Percentiles rank a stretch among this genome's conserved stretches.
Conservation (phyloP, 139 green algal genomes). For the Tetraselmis chui region DNA sequence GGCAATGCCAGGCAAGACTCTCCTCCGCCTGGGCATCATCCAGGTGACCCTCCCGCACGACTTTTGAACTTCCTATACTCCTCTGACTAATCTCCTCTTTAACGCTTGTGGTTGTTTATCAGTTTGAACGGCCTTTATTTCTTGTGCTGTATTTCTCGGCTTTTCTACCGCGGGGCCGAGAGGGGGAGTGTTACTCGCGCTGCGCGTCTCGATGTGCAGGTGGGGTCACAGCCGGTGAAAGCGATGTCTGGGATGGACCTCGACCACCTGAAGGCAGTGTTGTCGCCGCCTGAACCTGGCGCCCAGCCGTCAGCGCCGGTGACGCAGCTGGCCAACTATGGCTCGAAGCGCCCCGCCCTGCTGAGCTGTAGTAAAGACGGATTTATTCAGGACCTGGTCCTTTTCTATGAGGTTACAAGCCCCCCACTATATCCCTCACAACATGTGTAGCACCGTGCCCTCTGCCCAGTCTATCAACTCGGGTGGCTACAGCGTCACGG, state of each 20-base stretch:
- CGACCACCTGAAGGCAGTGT: background rate
- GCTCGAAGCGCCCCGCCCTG: conserved; percentile 42
- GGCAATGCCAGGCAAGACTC: background rate
- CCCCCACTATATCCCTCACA: conserved; percentile 10
- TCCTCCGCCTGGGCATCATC: background rate
- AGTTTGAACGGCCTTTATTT: too few relatives aligned
- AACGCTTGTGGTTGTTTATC: background rate
- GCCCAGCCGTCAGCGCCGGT: background rate
- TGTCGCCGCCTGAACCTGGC: background rate
- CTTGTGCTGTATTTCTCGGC: too few relatives aligned
- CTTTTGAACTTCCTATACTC: background rate
- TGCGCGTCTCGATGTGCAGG: background rate
- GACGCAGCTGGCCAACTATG: conserved; percentile 12
- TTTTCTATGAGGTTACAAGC: conserved; percentile 40
- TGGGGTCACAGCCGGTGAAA: background rate
- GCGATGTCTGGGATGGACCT: background rate
- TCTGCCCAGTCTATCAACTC: too few relatives aligned
- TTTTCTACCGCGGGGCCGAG: too few relatives aligned
- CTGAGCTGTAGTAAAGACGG: conserved; percentile 34
- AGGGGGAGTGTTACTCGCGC: too few relatives aligned
- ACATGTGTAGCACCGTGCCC: too few relatives aligned
- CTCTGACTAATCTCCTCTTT: background rate
- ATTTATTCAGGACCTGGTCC: conserved; percentile 53
- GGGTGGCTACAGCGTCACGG: too few relatives aligned
- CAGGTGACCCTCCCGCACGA: background rate